Percentiles rank a stretch among this genome's conserved stretches.
Evolutionary conservation across 108 stramenopile genomes (phyloP).

Genomic region (Cyclotella cryptica): DNA sequence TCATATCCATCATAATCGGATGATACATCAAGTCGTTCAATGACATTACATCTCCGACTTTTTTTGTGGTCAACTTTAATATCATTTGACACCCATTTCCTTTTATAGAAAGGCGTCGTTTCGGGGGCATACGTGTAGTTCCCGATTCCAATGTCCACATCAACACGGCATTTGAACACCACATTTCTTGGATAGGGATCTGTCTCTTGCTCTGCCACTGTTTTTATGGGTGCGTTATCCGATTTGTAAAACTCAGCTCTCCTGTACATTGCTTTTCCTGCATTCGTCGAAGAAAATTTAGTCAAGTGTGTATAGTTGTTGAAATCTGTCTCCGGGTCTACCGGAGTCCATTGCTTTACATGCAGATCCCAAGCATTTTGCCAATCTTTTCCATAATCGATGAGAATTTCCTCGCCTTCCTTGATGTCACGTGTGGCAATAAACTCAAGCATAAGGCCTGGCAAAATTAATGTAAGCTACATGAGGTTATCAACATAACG

Average conservation of each 20-base stretch:
- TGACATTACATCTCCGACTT: conserved; percentile 16
- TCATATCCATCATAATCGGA: neutral
- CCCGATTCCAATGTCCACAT: conserved; percentile 26
- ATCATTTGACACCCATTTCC: conserved; percentile 1
- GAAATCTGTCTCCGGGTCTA: conserved; percentile 29
- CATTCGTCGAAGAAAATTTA: neutral
- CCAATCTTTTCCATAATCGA: conserved; percentile 65
- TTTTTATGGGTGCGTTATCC: conserved; percentile 28
- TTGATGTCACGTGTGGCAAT: conserved; percentile 61
- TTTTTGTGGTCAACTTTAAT: conserved; percentile 18
- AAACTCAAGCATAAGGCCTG: conserved; percentile 61
- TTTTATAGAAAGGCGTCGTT: conserved; percentile 12
- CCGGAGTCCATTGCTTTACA: conserved; percentile 36
- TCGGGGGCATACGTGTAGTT: conserved; percentile 9
- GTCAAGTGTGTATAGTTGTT: conserved; percentile 37
- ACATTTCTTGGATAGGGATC: conserved; percentile 41
- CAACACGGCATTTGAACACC: conserved; percentile 17
- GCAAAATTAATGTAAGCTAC: conserved; percentile 8
- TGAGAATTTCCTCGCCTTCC: conserved; percentile 66
- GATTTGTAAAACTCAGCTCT: conserved; percentile 20
- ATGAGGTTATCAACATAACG: neutral
- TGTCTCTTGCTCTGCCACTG: conserved; percentile 33
- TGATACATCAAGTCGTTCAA: conserved; percentile 21
- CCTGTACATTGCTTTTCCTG: conserved; percentile 8
- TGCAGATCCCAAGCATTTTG: conserved; percentile 62